Percentiles rank a stretch among this genome's conserved stretches.
Conservation (phyloP, 305 asterid genomes). For the Fraxinus xanthoxyloides region DNA sequence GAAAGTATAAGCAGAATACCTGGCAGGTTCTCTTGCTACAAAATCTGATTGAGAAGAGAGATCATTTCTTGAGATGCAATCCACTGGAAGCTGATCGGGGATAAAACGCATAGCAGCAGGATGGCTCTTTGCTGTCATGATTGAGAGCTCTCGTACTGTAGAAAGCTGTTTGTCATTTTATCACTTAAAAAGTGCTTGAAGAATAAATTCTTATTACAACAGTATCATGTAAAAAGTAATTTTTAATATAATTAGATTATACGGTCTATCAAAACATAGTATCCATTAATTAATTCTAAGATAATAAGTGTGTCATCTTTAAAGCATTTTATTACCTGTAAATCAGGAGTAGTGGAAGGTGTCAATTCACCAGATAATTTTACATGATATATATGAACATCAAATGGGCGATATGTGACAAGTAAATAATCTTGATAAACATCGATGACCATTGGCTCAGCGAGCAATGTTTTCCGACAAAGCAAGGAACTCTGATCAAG, state of each 20-base stretch:
- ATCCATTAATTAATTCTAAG: conserved; percentile 21
- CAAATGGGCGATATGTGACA: conserved; percentile 90
- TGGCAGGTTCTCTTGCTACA: conserved; percentile 70
- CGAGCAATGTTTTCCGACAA: conserved; percentile 74
- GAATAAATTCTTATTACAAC: conserved; percentile 28
- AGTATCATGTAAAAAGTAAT: conserved; percentile 28
- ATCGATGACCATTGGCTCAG: conserved; percentile 98
- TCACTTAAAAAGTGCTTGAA: conserved; percentile 81
- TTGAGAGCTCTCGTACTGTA: conserved; percentile 99
- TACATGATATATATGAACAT: conserved; percentile 92
- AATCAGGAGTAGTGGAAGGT: conserved; percentile 78
- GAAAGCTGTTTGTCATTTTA: conserved; percentile 99
- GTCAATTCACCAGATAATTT: conserved; percentile 89
- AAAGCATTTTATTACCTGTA: conserved; percentile 66
- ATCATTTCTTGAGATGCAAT: conserved; percentile 43
- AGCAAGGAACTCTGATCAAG: conserved; percentile 96
- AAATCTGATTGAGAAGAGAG: conserved; percentile 50
- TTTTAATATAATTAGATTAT: conserved; percentile 11
- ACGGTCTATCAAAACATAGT: conserved; percentile 11
- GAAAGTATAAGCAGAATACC: conserved; percentile 45
- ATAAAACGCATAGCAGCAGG: conserved; percentile 95
- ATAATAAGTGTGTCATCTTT: conserved; percentile 21
- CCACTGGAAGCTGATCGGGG: conserved; percentile 83
- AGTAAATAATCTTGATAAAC: conserved; percentile 93
- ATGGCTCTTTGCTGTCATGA: conserved; percentile 99